Evolutionary conservation across 1,284 basidiomycete species (phyloP).

Genomic region (Ustilago nuda): DNA sequence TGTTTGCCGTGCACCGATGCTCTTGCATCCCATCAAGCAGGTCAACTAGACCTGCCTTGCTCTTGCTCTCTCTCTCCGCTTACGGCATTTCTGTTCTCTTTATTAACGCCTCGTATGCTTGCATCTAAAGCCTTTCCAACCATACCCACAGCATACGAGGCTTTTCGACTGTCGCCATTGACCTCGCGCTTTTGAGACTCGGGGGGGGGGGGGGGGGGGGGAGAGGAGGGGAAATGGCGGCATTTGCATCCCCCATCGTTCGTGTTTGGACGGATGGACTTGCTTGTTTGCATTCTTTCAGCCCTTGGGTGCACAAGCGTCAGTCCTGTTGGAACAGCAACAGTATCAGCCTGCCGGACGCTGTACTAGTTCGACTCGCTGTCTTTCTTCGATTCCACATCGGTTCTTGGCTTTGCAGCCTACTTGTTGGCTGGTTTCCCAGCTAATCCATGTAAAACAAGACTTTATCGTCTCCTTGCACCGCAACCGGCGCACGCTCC

Average conservation of each 20-base stretch:
- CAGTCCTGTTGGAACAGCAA: too few relatives aligned
- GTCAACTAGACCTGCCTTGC: conserved; percentile 36
- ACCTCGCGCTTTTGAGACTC: not conserved
- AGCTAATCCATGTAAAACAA: conserved; percentile 41
- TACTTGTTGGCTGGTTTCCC: not conserved
- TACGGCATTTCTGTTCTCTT: not conserved
- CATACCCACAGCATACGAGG: conserved; percentile 40
- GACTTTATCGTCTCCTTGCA: not conserved
- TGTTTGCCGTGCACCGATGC: conserved; percentile 66
- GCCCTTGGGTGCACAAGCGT: not conserved
- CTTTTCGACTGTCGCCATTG: not conserved
- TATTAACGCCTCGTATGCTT: conserved; percentile 9
- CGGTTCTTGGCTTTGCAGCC: not conserved
- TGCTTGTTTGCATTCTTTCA: conserved; percentile 14
- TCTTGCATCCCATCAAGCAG: conserved; percentile 68
- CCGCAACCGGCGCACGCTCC: conserved; percentile 8
- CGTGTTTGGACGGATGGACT: conserved; percentile 22
- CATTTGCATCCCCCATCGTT: conserved; percentile 14
- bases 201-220: not conserved
- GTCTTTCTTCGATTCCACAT: not conserved
- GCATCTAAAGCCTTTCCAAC: conserved; percentile 1
- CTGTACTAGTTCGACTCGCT: not conserved
- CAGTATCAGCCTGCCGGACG: not conserved
- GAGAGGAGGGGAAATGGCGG: not conserved
- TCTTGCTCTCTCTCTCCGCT: not conserved